phyloP scores from a whole-genome alignment of 2,329 filamentous ascomycete species.

The Canariomyces notabilis region DNA sequence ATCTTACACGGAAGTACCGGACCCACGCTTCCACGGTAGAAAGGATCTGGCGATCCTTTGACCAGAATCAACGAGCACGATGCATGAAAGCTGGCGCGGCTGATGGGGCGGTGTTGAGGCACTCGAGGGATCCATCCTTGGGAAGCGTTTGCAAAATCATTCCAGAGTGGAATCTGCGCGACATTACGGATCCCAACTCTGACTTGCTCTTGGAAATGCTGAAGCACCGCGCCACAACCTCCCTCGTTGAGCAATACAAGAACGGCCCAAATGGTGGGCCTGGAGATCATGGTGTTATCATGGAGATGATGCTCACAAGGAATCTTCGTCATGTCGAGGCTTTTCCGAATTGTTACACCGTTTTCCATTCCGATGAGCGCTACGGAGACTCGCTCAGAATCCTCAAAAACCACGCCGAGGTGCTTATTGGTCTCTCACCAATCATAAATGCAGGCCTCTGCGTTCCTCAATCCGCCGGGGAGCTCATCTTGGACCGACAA shows the following conservation, averaged over 20 bases:
- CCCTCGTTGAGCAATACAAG: conserved; percentile 17
- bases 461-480: conserved; percentile 29
- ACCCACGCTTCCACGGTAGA: conserved; percentile 33
- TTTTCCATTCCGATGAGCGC: conserved; percentile 37
- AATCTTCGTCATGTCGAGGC: conserved; percentile 29
- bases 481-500: conserved; percentile 39
- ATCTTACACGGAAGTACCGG: conserved; percentile 37
- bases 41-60: conserved; percentile 37
- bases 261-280: conserved; percentile 12
- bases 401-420: conserved; percentile 18
- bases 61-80: conserved; percentile 29
- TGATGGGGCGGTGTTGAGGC: conserved; percentile 33
- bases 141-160: conserved; percentile 36
- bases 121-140: conserved; percentile 32
- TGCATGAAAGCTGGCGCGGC: conserved; percentile 33
- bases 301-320: conserved; percentile 30
- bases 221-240: conserved; percentile 16
- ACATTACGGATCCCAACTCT: conserved; percentile 33
- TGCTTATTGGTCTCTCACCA: conserved; percentile 22
- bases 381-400: conserved; percentile 37
- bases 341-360: conserved; percentile 31
- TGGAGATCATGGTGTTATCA: conserved; percentile 35
- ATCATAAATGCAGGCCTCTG: conserved; percentile 24
- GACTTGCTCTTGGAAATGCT: conserved; percentile 26
- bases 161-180: conserved; percentile 41